A percentile compares a stretch with the other conserved stretches of the same genome.
Conservation (phyloP, 1,139 yeast genomes). For the Candida sojae region DNA sequence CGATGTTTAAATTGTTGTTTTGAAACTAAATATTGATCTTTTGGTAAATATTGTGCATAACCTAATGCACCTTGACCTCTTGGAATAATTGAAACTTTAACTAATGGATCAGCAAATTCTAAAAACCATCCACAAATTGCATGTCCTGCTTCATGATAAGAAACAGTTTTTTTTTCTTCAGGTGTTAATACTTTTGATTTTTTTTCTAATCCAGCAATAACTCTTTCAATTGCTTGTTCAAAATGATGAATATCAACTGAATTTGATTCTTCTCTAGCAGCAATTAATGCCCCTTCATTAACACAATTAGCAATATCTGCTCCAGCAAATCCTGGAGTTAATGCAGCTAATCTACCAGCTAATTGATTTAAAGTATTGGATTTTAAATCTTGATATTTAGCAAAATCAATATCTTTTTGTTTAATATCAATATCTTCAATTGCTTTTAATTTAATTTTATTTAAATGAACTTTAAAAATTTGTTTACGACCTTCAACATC, state of each 20-base stretch:
- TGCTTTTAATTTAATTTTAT: slow-evolving; percentile 47
- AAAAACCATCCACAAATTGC: slow-evolving; percentile 80
- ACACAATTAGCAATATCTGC: slow-evolving; percentile 86
- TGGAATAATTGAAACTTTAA: slow-evolving; percentile 80
- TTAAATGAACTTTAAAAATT: slow-evolving; percentile 69
- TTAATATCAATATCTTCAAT: slow-evolving; percentile 44
- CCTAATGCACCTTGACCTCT: slow-evolving; percentile 86
- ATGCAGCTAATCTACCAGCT: slow-evolving; percentile 72
- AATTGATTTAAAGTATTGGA: slow-evolving; percentile 55
- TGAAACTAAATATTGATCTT: slow-evolving; percentile 68
- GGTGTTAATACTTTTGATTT: slow-evolving; percentile 68
- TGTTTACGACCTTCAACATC: slow-evolving; percentile 79
- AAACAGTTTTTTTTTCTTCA: slow-evolving; percentile 73
- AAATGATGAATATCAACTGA: slow-evolving; percentile 63
- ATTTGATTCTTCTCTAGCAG: slow-evolving; percentile 65
- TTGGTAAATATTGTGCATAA: slow-evolving; percentile 80
- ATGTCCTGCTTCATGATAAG: slow-evolving; percentile 84
- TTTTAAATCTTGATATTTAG: slow-evolving; percentile 51
- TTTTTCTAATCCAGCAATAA: slow-evolving; percentile 78
- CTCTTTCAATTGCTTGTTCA: slow-evolving; percentile 81
- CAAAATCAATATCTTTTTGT: slow-evolving; percentile 42
- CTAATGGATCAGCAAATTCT: slow-evolving; percentile 72
- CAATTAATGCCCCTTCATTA: slow-evolving; percentile 81
- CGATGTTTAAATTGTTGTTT: slow-evolving; percentile 68
- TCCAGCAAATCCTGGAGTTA: slow-evolving; percentile 85